Evolutionary conservation across 164 flowering plant species (phyloP), one percentile per base, ranked within the genome.

Genomic region (Piper betle): DNA sequence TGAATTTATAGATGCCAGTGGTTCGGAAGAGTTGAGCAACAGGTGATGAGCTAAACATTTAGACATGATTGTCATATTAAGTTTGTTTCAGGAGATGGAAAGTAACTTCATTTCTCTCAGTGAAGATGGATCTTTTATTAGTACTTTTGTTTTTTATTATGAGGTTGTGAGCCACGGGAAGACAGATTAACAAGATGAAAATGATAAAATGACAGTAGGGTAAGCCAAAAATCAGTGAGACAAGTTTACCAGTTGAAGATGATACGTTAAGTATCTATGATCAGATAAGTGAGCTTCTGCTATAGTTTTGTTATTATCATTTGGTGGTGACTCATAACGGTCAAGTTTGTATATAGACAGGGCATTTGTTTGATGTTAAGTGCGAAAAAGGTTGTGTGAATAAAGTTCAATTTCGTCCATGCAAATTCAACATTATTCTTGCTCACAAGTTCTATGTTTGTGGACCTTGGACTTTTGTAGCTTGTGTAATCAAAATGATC

Each of bases 1-100:
- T 52, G 82, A 80, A 17, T 76, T 67, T 59, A 67, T 80, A 10
- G 70, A 64, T 48, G 61, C 65, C 13, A 70, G 43, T 69, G 63
- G 68, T 58, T 37, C 57, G 60, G 73, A 72, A 55, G 68, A 62
- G 20, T 64, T 64, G 55, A 56, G 60, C 19, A 4, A 18, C 55
- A 64, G 67, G 39, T 64, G 40, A 64, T 46, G 39, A 11, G 11
- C 7, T 39, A 12, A 62, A 3, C 48, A 54, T 10, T 46, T 15
- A 46, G 10, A 46, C 15, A 46, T 10, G 11, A 11, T 15, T 18
- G 18, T 18, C 58, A 41, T 39, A 19, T 40, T 54, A 39, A 58
- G 37, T 18, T 7, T 41, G 20, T 13, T 37, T 62, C 11, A 0
- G 7, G 64, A 8, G 57, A 3, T 54, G 37, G 57, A 25, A 25